phyloP scores from a whole-genome alignment of 306 rosid genomes.

The Mimosa pudica region DNA sequence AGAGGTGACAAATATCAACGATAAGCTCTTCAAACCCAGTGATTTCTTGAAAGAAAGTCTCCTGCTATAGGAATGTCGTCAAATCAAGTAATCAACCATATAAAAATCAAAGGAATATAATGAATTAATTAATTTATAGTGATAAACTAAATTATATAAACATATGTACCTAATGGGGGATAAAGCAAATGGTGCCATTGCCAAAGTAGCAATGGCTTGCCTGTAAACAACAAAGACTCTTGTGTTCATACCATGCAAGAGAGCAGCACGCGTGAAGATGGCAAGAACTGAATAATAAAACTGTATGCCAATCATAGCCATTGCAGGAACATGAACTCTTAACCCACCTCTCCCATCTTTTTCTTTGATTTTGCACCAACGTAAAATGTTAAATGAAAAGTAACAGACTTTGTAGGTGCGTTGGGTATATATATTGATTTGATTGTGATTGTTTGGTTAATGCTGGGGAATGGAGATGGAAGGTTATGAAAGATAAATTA shows the following conservation, averaged over 20 bases:
- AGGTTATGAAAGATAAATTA: not conserved
- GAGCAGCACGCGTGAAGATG: conserved; percentile 63
- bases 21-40: conserved; percentile 52
- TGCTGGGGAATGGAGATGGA: not conserved
- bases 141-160: no score
- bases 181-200: conserved; percentile 53
- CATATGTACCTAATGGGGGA: conserved; percentile 26
- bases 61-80: no score
- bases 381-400: not conserved
- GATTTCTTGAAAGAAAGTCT: no score
- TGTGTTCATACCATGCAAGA: conserved; percentile 67
- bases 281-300: conserved; percentile 59
- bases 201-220: conserved; percentile 67
- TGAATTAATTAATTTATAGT: no score
- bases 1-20: conserved; percentile 55
- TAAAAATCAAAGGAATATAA: no score
- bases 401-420: not conserved
- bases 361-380: not conserved
- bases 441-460: not conserved
- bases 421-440: not conserved
- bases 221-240: conserved; percentile 64
- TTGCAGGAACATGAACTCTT: conserved; percentile 45
- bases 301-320: conserved; percentile 60
- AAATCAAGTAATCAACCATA: no score
- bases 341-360: conserved; percentile 50